Conservation (phyloP, 2,329 filamentous ascomycete species). For the Fusarium anguioides region DNA sequence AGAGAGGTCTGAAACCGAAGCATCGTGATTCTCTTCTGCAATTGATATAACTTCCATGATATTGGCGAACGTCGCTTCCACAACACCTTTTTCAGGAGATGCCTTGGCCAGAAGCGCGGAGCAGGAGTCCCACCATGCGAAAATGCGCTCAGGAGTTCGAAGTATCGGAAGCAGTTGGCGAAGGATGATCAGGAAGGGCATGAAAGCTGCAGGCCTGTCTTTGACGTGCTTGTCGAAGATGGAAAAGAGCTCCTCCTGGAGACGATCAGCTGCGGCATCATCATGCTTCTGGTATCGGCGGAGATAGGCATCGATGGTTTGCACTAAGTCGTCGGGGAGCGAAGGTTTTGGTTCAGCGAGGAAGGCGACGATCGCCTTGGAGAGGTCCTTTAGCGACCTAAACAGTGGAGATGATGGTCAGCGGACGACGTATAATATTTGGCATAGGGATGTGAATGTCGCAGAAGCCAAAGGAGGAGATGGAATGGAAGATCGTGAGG, state of each 20-base stretch:
- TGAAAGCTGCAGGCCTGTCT: constrained; percentile 65
- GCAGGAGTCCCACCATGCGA: constrained; percentile 77
- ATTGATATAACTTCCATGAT: constrained; percentile 72
- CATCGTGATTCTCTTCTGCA: constrained; percentile 67
- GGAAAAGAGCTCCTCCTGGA: constrained; percentile 77
- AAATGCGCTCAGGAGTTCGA: constrained; percentile 68
- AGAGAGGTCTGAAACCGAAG: constrained; percentile 55
- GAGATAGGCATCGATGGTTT: constrained; percentile 73
- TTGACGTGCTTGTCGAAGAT: constrained; percentile 74
- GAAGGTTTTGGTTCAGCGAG: constrained; percentile 64
- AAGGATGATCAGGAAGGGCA: constrained; percentile 76
- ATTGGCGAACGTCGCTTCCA: constrained; percentile 73
- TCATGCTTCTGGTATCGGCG: constrained; percentile 75
- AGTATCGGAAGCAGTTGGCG: constrained; percentile 73
- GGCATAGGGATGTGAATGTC: constrained; percentile 18
- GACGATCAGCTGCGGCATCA: constrained; percentile 73
- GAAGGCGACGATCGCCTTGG: constrained; percentile 66
- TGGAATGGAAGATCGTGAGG: constrained; percentile 24
- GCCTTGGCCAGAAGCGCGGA: constrained; percentile 57
- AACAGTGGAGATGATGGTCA: constrained; percentile 37
- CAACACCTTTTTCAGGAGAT: constrained; percentile 70
- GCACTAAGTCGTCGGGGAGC: constrained; percentile 72
- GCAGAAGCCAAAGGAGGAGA: constrained; percentile 27
- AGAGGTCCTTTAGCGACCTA: constrained; percentile 70
- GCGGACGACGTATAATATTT: constrained; percentile 16